Percentiles rank a stretch among this genome's conserved stretches.
These are phyloP conservation scores for Candida alai DNA, from an alignment of 805 yeast species.

Conservation along the genomic window DNA sequence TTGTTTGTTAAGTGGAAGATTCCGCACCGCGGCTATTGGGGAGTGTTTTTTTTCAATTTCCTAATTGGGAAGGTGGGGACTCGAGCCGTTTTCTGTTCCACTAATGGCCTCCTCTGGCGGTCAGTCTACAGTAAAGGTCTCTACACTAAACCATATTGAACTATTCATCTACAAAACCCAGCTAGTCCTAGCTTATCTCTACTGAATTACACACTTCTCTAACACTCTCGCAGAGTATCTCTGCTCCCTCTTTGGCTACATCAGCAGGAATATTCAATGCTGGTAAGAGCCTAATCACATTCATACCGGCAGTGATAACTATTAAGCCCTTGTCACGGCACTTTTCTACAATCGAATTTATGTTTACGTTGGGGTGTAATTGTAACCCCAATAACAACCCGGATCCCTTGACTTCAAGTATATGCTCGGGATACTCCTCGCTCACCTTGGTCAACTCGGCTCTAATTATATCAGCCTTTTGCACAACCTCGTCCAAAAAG, in stretches of 20 bases:
- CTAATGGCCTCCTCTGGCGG: too few relatives aligned
- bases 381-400: conserved; percentile 87
- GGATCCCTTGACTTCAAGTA: conserved; percentile 75
- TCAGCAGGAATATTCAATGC: conserved; percentile 79
- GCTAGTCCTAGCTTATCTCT: too few relatives aligned
- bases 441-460: conserved; percentile 48
- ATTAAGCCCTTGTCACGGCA: conserved; percentile 80
- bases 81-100: too few relatives aligned
- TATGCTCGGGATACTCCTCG: conserved; percentile 54
- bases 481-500: conserved; percentile 57
- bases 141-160: too few relatives aligned
- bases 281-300: conserved; percentile 87
- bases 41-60: conserved; percentile 24
- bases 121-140: too few relatives aligned
- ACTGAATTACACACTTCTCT: conserved; percentile 17
- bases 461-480: conserved; percentile 55
- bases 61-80: conserved; percentile 15
- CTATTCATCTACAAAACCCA: too few relatives aligned
- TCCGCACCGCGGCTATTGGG: conserved; percentile 35
- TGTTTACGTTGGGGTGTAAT: conserved; percentile 52
- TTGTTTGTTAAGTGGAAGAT: conserved; percentile 17
- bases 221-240: conserved; percentile 59
- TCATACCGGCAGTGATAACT: conserved; percentile 88
- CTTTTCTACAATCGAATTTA: conserved; percentile 55
- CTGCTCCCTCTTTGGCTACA: conserved; percentile 66